phyloP scores from a whole-genome alignment of 2,329 filamentous ascomycete genomes.

The Eutypa lata region DNA sequence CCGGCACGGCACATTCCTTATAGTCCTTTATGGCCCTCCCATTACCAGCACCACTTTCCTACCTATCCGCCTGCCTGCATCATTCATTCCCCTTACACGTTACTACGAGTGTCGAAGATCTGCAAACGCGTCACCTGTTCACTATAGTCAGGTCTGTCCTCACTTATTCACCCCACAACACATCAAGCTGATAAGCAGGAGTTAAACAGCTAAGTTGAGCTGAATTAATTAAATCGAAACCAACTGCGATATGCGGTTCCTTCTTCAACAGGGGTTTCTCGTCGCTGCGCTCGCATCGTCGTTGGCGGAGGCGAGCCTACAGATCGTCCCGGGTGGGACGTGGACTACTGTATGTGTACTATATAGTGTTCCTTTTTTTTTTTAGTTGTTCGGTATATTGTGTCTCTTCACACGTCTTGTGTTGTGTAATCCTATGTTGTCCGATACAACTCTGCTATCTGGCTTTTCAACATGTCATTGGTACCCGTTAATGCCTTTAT shows the following conservation, averaged over 20 bases:
- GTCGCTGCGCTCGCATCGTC: constrained; percentile 1
- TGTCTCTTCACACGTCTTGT: background rate
- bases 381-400: background rate
- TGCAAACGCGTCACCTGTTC: no score
- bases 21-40: no score
- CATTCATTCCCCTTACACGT: no score
- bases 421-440: background rate
- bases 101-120: no score
- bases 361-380: background rate
- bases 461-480: no score
- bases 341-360: constrained; percentile 39
- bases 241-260: background rate
- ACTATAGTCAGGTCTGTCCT: no score
- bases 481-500: no score
- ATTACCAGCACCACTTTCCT: no score
- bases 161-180: no score
- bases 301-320: constrained; percentile 24
- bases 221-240: background rate
- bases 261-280: background rate
- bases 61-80: no score
- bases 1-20: no score
- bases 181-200: background rate
- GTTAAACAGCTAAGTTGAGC: background rate
- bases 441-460: no score
- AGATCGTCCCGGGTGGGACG: constrained; percentile 42